Evolutionary conservation across 2,329 filamentous ascomycete genomes (phyloP), one percentile per base, ranked within the genome.

Genomic region (Cladophialophora yegresii): DNA sequence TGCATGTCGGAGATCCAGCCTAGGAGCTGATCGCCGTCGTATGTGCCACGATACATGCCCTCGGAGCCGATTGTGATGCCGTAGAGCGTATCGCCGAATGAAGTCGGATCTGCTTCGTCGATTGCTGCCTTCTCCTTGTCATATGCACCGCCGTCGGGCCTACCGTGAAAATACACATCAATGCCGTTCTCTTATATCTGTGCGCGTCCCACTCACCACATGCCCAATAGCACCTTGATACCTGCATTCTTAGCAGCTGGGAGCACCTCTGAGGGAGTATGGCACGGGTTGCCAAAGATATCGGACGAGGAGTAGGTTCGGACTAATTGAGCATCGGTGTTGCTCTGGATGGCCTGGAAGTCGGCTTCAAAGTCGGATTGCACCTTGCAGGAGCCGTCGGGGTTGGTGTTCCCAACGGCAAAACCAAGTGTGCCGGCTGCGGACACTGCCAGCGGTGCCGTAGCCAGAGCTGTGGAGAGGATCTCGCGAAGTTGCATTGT

Each of bases 41-140:
- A 85, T 74, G 87, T 87, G 61, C 85, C 84, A 61, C 88, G 85
- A 78, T 91, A 91, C 54, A 91, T 80, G 5, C 84, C 83, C 79
- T 91, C 89, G 13, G 86, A 89, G 30, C 88, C 89, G 63, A 90
- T 86, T 4, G 88, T 90, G 67, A 90, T 85, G 62, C 84, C 88
- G 72, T 88, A 85, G 68, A 91, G 82, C 63, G 84, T 82, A 65
- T 84, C 81, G 71, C 82, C 78, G 75, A 82, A 71, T 83, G 76
- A 83, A 70, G 73, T 74, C 28, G 75, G 74, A 43, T 78, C 71
- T 22, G 72, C 71, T 59, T 75, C 77, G 59, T 81, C 77, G 62
- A 89, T 78, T 12, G 87, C 86, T 6, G 79, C 75, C 73, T 85
- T 85, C 75, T 90, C 88, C 54, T 80, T 77, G 28, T 82, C 73